phyloP scores from a whole-genome alignment of 805 yeast species.

The Wickerhamiella dianesei region DNA sequence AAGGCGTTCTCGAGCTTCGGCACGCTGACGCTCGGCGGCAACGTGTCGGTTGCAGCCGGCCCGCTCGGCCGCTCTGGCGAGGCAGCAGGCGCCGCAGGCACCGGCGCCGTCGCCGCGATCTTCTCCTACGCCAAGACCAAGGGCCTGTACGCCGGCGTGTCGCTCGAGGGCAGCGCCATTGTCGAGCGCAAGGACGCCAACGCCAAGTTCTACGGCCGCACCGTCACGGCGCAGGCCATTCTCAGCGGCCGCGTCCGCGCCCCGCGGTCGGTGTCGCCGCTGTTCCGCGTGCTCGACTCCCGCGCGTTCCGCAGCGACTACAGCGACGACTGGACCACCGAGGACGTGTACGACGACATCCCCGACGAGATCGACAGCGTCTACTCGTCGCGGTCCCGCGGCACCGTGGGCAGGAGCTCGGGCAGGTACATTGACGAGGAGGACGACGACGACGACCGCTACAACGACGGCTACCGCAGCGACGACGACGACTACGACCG shows the following conservation, averaged over 20 bases:
- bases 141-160: conserved; percentile 94
- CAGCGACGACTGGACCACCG: conserved; percentile 42
- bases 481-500: conserved; percentile 13
- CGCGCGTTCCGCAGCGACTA: conserved; percentile 49
- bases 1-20: conserved; percentile 90
- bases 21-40: conserved; percentile 88
- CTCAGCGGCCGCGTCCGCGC: conserved; percentile 80
- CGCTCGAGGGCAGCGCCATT: conserved; percentile 90
- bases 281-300: conserved; percentile 74
- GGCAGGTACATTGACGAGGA: conserved; percentile 28
- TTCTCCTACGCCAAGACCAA: conserved; percentile 91
- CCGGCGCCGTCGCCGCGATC: conserved; percentile 76
- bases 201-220: conserved; percentile 81
- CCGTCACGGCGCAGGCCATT: conserved; percentile 77
- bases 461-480: conserved; percentile 50
- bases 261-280: conserved; percentile 80
- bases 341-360: conserved; percentile 62
- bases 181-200: conserved; percentile 97
- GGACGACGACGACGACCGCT: conserved; percentile 13
- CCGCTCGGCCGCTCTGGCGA: conserved; percentile 96
- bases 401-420: conserved; percentile 5
- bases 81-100: conserved; percentile 89
- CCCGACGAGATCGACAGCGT: conserved; percentile 54
- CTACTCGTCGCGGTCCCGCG: conserved; percentile 1
- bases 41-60: conserved; percentile 91